A percentile compares a stretch with the other conserved stretches of the same genome.
phyloP scores from a whole-genome alignment of 169 alveolate species.

The Plasmodium cynomolgi region DNA sequence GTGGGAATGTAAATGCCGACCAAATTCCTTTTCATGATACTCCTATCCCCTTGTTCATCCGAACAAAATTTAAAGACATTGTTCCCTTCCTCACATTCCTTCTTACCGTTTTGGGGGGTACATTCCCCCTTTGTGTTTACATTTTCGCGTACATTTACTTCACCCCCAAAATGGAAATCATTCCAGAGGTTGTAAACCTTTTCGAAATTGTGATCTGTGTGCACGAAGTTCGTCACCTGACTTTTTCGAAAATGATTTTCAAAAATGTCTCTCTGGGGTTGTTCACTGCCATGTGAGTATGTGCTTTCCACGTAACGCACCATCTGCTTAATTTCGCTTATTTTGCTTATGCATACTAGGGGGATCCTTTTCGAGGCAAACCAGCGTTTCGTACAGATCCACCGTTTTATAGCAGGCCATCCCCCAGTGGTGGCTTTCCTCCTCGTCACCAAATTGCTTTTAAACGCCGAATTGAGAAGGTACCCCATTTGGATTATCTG shows the following conservation, averaged over 20 bases:
- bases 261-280: neutral
- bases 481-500: constrained; percentile 17
- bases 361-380: constrained; percentile 36
- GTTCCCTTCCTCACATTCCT: neutral
- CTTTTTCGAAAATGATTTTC: constrained; percentile 27
- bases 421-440: neutral
- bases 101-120: neutral
- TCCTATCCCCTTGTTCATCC: constrained; percentile 33
- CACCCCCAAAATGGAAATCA: neutral
- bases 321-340: constrained; percentile 44
- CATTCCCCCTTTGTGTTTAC: neutral
- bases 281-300: constrained; percentile 3
- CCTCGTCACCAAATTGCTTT: neutral
- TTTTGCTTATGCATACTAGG: constrained; percentile 9
- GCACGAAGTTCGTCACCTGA: constrained; percentile 3
- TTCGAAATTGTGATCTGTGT: constrained; percentile 29
- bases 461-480: neutral
- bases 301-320: constrained; percentile 28
- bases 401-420: neutral
- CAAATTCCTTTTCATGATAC: constrained; percentile 47
- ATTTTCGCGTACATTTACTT: neutral
- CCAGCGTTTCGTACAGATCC: neutral
- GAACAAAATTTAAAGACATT: constrained; percentile 58
- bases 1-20: constrained; percentile 61
- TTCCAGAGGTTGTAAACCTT: constrained; percentile 30